Evolutionary conservation across 306 rosid species (phyloP), one percentile per base, ranked within the genome.

Genomic region (Lotus japonicus): DNA sequence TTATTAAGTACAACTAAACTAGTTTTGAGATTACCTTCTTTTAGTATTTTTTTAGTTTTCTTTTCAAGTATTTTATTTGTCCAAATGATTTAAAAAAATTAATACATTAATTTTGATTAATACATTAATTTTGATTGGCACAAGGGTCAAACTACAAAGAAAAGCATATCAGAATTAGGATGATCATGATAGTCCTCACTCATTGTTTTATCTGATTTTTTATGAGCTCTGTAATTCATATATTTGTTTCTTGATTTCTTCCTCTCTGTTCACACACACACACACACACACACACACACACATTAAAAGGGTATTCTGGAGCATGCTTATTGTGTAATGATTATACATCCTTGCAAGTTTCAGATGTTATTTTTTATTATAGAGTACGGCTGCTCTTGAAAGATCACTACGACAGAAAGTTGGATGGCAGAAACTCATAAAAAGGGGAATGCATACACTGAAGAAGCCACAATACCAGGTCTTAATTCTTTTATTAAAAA

Each of bases 391-490:
- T 52, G 79, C 86, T 55, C 72, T 89, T 66, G 96, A 83, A 83
- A 81, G 80, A 46, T 79, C 86, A 4, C 86, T 89, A 5, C 70
- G 59, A 72, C 82, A 68, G 55, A 86, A 86, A 66, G 74, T 35
- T 36, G 87, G 90, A 59, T 92, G 95, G 98, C 84, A 89, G 77
- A 80, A 75, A 70, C 82, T 77, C 54, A 68, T 89, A 31, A 92
- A 86, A 80, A 84, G 87, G 80, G 96, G 88, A 46, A 63, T 77
- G 81, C 90, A 84, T 74, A 86, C 91, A 3, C 83, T 92, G 68
- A 86, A 79, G 80, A 83, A 84, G 85, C 84, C 91, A 12, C 89
- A 92, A 36, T 87, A 87, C 76, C 95, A 87, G 95, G 98, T 89
- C 70, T 62, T 36, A 21, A 28, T 62, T 66, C 57, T 52, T 66